Base-by-base conservation (phyloP, 495 filamentous ascomycete genomes). In the Margaritispora aquatica region DNA sequence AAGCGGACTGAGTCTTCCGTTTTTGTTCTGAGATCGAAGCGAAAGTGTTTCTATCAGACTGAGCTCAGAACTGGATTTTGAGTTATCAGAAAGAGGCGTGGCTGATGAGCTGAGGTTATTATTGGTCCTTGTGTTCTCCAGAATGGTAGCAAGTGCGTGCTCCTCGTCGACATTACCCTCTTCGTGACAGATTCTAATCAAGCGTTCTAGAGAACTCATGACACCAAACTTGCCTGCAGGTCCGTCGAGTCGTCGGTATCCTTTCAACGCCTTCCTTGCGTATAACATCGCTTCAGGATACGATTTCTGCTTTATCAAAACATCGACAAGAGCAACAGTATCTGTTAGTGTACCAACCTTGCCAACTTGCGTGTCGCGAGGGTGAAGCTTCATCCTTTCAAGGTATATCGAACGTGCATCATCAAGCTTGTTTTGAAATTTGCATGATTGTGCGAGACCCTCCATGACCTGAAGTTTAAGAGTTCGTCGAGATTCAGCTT, bases 281-380 rank as follows among this genome's bases (percentile, higher is more conserved):
- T 63, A 63, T 5, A 63, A 26, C 24, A 54, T 38, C 13, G 60
- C 60, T 29, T 63, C 60, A 1, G 55, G 20, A 23, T 58, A 49
- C 1, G 36, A 17, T n/a, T 50, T 31, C 17, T 58, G 58, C 3
- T 49, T 20, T 0, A 55, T 11, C 8, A 63, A 46, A 11, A 63
- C 55, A 31, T 58, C 38, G 10, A 51, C 34, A 1, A 63, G n/a
- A 1, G 23, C 46, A 7, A 59, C 26, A 10, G 38, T 44, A n/a
- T 44, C 38, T n/a, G 51, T 54, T n/a, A 54, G 50, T n/a, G 13
- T 2, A 2, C 34, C 17, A 20, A 38, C 26, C 19, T 19, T 3
- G 27, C 47, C 26, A 27, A 20, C 47, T 21, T 55, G 2, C 15
- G 38, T 2, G 15, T 44, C 36, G 22, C 21, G 26, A 50, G 41